Evolutionary conservation across 257 asterid genomes (phyloP), one percentile per base, ranked within the genome.

Genomic region (Osmanthus fragrans): DNA sequence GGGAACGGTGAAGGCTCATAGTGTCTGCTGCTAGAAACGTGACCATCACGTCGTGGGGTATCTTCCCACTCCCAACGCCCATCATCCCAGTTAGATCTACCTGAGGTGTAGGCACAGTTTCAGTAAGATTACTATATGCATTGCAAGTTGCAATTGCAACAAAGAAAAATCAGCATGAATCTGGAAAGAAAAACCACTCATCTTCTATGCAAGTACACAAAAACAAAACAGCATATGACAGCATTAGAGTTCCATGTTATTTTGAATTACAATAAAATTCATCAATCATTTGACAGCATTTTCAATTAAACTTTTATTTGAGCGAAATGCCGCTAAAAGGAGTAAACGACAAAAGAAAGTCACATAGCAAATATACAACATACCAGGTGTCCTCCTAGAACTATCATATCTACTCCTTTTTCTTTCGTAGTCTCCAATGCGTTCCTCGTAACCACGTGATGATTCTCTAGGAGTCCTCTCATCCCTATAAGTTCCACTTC

Each of bases 11-110:
- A 94, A 83, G 87, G 92, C 72, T 83, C 92, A 81, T 92, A 74
- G 75, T 76, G 87, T 76, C 90, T 86, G 79, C 86, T 88, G 80
- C 90, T 81, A 63, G 88, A 58, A 80, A 85, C 71, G 72, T 72
- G 89, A 49, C 89, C 84, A 77, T 90, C 96, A 5, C 90, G 92
- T 39, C 86, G 88, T 60, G 98, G 98, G 71, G 92, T 78, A 77
- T 93, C 98, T 85, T 89, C 92, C 99, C 99, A 93, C 82, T 96
- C 98, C 97, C 97, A 93, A 78, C 89, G 87, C 73, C 98, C 97
- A 81, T 96, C 97, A 84, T 96, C 98, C 99, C 99, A 96, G 58
- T 93, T 94, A 82, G 97, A 93, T 84, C 91, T 91, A 69, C 89
- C 99, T 93, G 88, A 80, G 86, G 75, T 71, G 34, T 45, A 13